These are phyloP conservation scores for Scortechinia acanthostroma DNA, from an alignment of 2,329 filamentous ascomycete species.

Conservation along the genomic window DNA sequence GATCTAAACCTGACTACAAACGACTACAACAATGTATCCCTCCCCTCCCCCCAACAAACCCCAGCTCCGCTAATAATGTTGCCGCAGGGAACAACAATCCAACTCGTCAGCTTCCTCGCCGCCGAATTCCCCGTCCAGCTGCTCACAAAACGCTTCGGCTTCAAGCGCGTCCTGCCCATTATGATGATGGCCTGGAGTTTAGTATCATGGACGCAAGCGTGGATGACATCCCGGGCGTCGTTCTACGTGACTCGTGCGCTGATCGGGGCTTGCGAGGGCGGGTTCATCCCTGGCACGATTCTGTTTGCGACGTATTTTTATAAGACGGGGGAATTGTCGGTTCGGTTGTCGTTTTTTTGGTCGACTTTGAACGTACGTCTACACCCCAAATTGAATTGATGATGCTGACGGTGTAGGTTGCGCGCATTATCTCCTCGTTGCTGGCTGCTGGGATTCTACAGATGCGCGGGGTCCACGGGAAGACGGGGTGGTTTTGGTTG, in stretches of 20 bases:
- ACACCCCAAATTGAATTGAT: not conserved
- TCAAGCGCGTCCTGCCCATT: constrained; percentile 43
- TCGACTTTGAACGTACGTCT: constrained; percentile 4
- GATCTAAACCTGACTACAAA: constrained; percentile 38
- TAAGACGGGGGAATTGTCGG: constrained; percentile 58
- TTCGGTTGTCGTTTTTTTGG: constrained; percentile 63
- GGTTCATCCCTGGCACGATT: constrained; percentile 52
- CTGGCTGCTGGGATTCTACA: constrained; percentile 35
- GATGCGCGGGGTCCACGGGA: constrained; percentile 36
- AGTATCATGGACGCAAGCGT: constrained; percentile 41
- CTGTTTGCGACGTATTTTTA: constrained; percentile 70
- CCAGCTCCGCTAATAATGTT: too few species aligned
- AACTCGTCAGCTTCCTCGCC: constrained; percentile 36
- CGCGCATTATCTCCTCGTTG: constrained; percentile 34
- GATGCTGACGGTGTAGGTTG: constrained; percentile 3
- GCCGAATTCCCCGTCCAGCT: constrained; percentile 53
- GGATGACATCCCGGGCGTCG: constrained; percentile 32
- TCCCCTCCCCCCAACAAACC: constrained; percentile 5
- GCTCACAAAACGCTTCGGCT: constrained; percentile 47
- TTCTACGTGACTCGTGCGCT: constrained; percentile 43
- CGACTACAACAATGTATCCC: constrained; percentile 43
- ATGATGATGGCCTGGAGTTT: constrained; percentile 41
- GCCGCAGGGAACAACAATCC: constrained; percentile 7
- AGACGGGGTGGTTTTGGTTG: constrained; percentile 48
- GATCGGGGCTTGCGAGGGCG: constrained; percentile 35